These are phyloP conservation scores for Coccomyxa sp. DNA, from an alignment of 139 green algal species.

Conservation along the genomic window DNA sequence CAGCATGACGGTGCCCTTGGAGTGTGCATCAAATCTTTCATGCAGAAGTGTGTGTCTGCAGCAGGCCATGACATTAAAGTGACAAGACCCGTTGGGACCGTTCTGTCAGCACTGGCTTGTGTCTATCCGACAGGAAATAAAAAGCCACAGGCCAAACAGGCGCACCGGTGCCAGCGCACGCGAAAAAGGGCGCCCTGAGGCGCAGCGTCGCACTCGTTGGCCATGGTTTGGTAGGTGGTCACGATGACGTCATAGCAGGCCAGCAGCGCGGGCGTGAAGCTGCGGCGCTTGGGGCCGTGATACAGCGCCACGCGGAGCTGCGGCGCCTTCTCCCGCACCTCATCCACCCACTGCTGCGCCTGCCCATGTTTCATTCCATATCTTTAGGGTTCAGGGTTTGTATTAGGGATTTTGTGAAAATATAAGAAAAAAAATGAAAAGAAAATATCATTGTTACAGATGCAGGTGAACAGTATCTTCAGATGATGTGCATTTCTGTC, in stretches of 20 bases:
- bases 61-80: background rate
- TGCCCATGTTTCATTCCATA: background rate
- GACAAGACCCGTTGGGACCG: too few relatives aligned
- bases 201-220: background rate
- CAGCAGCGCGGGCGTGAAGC: background rate
- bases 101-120: background rate
- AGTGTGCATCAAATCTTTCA: background rate
- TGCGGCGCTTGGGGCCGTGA: background rate
- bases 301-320: background rate
- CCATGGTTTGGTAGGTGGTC: background rate
- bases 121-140: background rate
- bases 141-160: too few relatives aligned
- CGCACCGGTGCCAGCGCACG: constrained; percentile 1
- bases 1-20: background rate
- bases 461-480: background rate
- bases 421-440: background rate
- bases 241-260: constrained; percentile 2
- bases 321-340: background rate
- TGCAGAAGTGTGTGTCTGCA: background rate
- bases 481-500: too few relatives aligned
- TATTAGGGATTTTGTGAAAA: background rate
- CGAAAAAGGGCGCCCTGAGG: background rate
- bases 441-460: background rate
- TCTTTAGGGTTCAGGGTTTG: too few relatives aligned
- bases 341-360: constrained; percentile 7